phyloP scores from a whole-genome alignment of 768 basidiomycete genomes.

The Agaricus bisporus region DNA sequence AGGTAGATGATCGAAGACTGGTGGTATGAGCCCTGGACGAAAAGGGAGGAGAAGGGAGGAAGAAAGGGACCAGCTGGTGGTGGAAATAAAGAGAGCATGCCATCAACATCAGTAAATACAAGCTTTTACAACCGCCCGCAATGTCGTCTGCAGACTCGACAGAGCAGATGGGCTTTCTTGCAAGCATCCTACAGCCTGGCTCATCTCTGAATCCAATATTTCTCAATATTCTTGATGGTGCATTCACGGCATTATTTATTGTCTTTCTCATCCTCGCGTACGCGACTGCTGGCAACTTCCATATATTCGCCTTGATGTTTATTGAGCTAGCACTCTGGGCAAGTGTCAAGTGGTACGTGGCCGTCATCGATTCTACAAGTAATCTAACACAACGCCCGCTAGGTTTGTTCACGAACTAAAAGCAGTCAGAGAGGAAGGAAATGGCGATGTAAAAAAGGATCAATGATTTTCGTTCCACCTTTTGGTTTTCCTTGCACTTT shows the following conservation, averaged over 20 bases:
- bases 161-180: slow-evolving; percentile 33
- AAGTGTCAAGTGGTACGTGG: slow-evolving; percentile 70
- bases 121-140: neutral
- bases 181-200: slow-evolving; percentile 62
- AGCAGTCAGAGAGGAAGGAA: slow-evolving; percentile 20
- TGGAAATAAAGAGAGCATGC: slow-evolving; percentile 29
- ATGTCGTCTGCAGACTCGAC: slow-evolving; percentile 3
- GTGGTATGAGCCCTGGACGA: slow-evolving; percentile 58
- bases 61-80: slow-evolving; percentile 31
- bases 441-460: slow-evolving; percentile 21
- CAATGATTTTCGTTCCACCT: slow-evolving; percentile 68
- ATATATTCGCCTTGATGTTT: slow-evolving; percentile 58
- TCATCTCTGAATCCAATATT: slow-evolving; percentile 72
- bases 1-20: slow-evolving; percentile 68
- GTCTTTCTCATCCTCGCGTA: slow-evolving; percentile 55
- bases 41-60: slow-evolving; percentile 52
- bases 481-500: slow-evolving; percentile 71
- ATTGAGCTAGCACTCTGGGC: slow-evolving; percentile 71
- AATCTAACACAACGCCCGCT: slow-evolving; percentile 15
- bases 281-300: slow-evolving; percentile 58
- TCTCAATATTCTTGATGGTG: slow-evolving; percentile 54
- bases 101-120: slow-evolving; percentile 9
- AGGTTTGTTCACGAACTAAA: slow-evolving; percentile 68
- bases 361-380: neutral
- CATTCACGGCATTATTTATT: slow-evolving; percentile 51